Percentiles rank a stretch among this genome's conserved stretches.
Evolutionary conservation across 345 rosid genomes (phyloP).

Genomic region (Pugionium cornutum): DNA sequence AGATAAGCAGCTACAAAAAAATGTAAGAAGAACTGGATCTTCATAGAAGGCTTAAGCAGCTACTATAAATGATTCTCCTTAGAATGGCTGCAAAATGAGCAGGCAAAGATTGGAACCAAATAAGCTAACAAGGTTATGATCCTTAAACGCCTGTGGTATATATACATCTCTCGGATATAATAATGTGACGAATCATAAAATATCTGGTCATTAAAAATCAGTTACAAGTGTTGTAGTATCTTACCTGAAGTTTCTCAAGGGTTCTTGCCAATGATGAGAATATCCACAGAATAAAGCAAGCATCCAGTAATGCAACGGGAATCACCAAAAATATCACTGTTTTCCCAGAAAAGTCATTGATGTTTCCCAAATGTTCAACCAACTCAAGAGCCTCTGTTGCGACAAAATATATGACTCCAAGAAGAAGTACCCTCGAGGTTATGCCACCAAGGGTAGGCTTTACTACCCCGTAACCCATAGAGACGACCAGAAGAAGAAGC

Average conservation of each 20-base stretch:
- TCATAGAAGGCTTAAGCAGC: background rate
- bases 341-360: conserved; percentile 63
- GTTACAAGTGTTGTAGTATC: conserved; percentile 7
- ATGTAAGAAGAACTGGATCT: background rate
- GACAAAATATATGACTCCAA: conserved; percentile 66
- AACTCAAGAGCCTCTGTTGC: conserved; percentile 88
- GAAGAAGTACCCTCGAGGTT: conserved; percentile 75
- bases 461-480: conserved; percentile 95
- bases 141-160: conserved; percentile 3
- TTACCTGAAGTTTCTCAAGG: conserved; percentile 94
- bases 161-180: background rate
- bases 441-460: conserved; percentile 92
- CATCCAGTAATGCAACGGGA: conserved; percentile 79
- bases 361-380: conserved; percentile 82
- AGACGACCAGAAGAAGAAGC: conserved; percentile 84
- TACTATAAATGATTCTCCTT: background rate
- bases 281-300: conserved; percentile 87
- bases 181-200: conserved; percentile 2
- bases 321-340: conserved; percentile 62
- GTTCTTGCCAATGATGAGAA: conserved; percentile 92
- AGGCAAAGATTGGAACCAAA: conserved; percentile 7
- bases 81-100: background rate
- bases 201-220: background rate
- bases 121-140: background rate
- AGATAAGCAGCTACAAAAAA: background rate